phyloP scores from a whole-genome alignment of 768 basidiomycete genomes.

The Kwoniella bestiolae region DNA sequence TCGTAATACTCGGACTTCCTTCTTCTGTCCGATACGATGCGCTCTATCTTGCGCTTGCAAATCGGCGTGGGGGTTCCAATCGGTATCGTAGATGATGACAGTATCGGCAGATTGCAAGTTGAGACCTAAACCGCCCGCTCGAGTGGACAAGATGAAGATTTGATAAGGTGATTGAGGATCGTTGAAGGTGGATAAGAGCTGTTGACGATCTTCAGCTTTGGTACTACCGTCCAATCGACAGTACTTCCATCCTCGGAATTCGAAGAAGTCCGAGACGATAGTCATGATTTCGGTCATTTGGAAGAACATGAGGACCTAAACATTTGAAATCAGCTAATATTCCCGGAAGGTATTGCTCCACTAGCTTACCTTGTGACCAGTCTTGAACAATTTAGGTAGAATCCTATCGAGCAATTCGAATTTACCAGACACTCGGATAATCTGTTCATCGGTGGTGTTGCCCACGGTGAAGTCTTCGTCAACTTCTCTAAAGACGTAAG shows the following conservation, averaged over 20 bases:
- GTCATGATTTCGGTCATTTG: conserved; percentile 99
- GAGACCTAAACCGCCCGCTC: conserved; percentile 89
- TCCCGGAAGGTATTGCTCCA: neutral
- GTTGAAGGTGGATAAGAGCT: conserved; percentile 84
- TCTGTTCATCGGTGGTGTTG: conserved; percentile 78
- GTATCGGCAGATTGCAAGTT: conserved; percentile 97
- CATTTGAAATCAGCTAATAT: neutral
- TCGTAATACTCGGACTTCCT: conserved; percentile 92
- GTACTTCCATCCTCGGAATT: conserved; percentile 81
- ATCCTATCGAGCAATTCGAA: conserved; percentile 88
- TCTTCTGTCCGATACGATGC: conserved; percentile 99
- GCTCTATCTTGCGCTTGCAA: conserved; percentile 99
- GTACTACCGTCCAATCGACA: conserved; percentile 95
- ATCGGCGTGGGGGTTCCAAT: conserved; percentile 97
- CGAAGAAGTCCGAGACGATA: conserved; percentile 94
- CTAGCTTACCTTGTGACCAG: conserved; percentile 77
- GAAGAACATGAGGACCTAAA: conserved; percentile 95
- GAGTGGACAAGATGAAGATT: conserved; percentile 90
- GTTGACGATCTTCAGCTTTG: conserved; percentile 91
- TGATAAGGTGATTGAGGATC: conserved; percentile 83
- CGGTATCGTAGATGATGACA: conserved; percentile 73
- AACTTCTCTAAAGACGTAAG: conserved; percentile 92
- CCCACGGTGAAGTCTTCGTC: conserved; percentile 90
- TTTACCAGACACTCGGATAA: conserved; percentile 87
- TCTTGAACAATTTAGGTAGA: conserved; percentile 90